Base-by-base conservation (phyloP, 129 eudicot genomes). In the Chrysanthemum lavandulifolium region DNA sequence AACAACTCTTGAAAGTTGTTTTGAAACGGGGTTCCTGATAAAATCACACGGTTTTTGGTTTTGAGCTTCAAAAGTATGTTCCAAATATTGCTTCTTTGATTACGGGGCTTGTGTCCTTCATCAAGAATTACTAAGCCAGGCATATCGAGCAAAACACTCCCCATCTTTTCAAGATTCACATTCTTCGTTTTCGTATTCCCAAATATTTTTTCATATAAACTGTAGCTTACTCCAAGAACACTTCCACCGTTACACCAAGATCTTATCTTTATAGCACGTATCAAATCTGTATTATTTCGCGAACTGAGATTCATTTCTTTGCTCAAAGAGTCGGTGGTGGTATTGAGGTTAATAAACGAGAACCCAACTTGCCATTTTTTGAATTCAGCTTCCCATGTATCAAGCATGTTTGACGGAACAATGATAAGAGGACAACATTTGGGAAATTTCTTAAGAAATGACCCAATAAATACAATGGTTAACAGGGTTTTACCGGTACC, bases 51-150 rank as follows among this genome's bases (percentile, higher is more conserved):
- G 29, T 76, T 83, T 13, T 83, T 67, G 0, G 96, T 95, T 50
- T 81, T 65, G 6, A 94, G 78, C 66, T 80, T 86, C 29, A 73
- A 10, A 1, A 90, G 79, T 13, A 79, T 50, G 8, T 88, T 76
- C 90, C 91, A 84, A 3, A 87, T 82, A 5, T 69, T 55, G 31
- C 88, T 87, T 0, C 62, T 56, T 12, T 86, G n/a, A 55, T 83
- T 90, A 11, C 96, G 87, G 0, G 99, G 85, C 0, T 89, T 94
- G 81, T 94, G 99, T 29, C 99, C 99, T 78, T 94, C 99, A 74
- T 94, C 99, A 40, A 94, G 84, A 53, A 94, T 76, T 1, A 90
- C 85, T 10, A 94, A 47, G 0, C 84, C 80, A 2, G 97, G 98
- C 10, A 29, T 23, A 14, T 86, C 76, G 1, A 87, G 86, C 23